These are phyloP conservation scores for Ophiorrhiza pumila DNA, from an alignment of 257 asterid genomes.

Conservation along the genomic window DNA sequence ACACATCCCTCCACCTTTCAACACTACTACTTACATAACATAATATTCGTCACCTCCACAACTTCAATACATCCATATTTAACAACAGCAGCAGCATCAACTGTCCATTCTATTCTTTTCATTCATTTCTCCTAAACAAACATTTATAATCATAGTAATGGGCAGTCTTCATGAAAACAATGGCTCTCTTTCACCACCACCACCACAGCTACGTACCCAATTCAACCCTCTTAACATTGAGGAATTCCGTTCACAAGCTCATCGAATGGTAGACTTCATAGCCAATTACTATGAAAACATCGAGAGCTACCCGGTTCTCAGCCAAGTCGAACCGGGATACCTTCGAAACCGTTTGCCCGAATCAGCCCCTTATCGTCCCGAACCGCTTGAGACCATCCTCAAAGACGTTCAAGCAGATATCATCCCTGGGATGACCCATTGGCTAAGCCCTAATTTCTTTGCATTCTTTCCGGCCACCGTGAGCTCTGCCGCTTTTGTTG, in stretches of 20 bases:
- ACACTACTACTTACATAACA: slow-evolving; percentile 5
- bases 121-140: neutral
- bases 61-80: neutral
- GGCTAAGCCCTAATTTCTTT: slow-evolving; percentile 79
- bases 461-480: slow-evolving; percentile 75
- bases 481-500: slow-evolving; percentile 69
- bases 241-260: slow-evolving; percentile 61
- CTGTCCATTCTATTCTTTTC: neutral
- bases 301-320: slow-evolving; percentile 65
- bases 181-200: neutral
- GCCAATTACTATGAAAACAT: slow-evolving; percentile 71
- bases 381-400: slow-evolving; percentile 56
- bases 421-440: slow-evolving; percentile 73
- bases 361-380: slow-evolving; percentile 56
- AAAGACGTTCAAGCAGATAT: slow-evolving; percentile 50
- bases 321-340: slow-evolving; percentile 74
- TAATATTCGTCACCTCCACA: slow-evolving; percentile 4
- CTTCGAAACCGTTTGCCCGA: slow-evolving; percentile 53
- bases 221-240: slow-evolving; percentile 58
- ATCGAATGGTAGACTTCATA: slow-evolving; percentile 55
- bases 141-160: neutral
- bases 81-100: neutral
- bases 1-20: neutral
- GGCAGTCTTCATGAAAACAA: slow-evolving; percentile 11
- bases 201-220: neutral